Base-by-base conservation (phyloP, 208 protist species). In the Crithidia fasciculata region DNA sequence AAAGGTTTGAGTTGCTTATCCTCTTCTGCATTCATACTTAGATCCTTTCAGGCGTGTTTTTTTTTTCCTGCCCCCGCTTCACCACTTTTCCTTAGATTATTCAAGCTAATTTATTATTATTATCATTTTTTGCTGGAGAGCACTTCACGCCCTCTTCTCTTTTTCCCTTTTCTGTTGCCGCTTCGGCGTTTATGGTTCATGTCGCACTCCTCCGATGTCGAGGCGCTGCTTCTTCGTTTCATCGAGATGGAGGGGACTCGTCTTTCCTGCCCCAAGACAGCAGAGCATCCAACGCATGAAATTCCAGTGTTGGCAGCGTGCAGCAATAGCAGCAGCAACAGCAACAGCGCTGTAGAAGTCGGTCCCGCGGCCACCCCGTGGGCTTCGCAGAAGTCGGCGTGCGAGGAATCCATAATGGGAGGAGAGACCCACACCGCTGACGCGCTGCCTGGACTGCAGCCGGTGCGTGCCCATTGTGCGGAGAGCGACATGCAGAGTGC, bases 141-240 rank as follows among this genome's bases (percentile, higher is more conserved):
- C 28, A 28, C 28, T 28, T 55, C 50, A 19, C 50, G 50, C n/a
- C 7, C 6, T 55, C n/a, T 12, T 55, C 12, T 49, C 12, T 2
- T 49, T 49, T 49, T 15, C 12, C 44, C 44, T 13, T 15, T 49
- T 49, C 12, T 49, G 9, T 49, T 2, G 45, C 7, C 7, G 7
- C 45, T 49, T 15, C 9, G 0, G 12, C 12, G 15, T 18, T 12
- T 12, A 18, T 65, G 44, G 69, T 72, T 52, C 49, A 64, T 81
- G 70, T 72, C 64, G 36, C 72, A 70, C 45, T 8, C 62, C 15
- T 40, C 45, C 8, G 64, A 77, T 52, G 62, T 47, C 0, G 72
- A 66, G 44, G 45, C 57, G 7, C 50, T 65, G 44, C 58, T 72
- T 62, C 49, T n/a, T 37, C 13, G 72, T 12, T 53, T 68, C 19